Evolutionary conservation across 2,329 filamentous ascomycete species (phyloP).

Genomic region (Cryphonectria naterciae): DNA sequence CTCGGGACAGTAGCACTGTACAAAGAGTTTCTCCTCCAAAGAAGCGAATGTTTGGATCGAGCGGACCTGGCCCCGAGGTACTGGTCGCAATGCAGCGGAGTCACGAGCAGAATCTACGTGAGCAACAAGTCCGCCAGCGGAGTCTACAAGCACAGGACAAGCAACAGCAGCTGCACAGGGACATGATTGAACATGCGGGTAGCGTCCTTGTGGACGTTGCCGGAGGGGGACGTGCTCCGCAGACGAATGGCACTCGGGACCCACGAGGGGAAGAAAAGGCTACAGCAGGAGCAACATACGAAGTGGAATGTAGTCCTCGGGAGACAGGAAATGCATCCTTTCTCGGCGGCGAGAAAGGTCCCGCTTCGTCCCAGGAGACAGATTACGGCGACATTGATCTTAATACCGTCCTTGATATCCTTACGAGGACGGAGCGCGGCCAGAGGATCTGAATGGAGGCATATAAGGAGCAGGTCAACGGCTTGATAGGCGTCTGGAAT

Average conservation of each 20-base stretch:
- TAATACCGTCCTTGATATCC: conserved; percentile 28
- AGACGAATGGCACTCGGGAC: not conserved
- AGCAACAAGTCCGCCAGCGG: conserved; percentile 26
- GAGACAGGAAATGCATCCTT: not conserved
- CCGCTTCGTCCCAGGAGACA: conserved; percentile 36
- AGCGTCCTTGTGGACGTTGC: not conserved
- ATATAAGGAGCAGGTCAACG: conserved; percentile 9
- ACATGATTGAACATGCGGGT: not conserved
- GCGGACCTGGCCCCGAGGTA: conserved; percentile 33
- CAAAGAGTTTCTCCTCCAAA: conserved; percentile 32
- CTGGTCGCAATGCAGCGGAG: conserved; percentile 38
- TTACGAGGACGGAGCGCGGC: conserved; percentile 12
- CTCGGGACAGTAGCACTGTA: not conserved
- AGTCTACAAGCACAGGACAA: conserved; percentile 11
- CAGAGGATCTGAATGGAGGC: conserved; percentile 20
- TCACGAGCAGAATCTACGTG: conserved; percentile 36
- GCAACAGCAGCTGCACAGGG: not conserved
- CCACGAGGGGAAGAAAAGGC: not conserved
- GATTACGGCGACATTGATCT: conserved; percentile 38
- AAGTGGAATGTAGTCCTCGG: not conserved
- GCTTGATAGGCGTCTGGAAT: not conserved
- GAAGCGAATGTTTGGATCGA: conserved; percentile 42
- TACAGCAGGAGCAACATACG: not conserved
- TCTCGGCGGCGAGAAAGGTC: conserved; percentile 7
- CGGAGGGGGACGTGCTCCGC: not conserved